phyloP scores from a whole-genome alignment of 106 monocot genomes.

The Amphibolis antarctica region DNA sequence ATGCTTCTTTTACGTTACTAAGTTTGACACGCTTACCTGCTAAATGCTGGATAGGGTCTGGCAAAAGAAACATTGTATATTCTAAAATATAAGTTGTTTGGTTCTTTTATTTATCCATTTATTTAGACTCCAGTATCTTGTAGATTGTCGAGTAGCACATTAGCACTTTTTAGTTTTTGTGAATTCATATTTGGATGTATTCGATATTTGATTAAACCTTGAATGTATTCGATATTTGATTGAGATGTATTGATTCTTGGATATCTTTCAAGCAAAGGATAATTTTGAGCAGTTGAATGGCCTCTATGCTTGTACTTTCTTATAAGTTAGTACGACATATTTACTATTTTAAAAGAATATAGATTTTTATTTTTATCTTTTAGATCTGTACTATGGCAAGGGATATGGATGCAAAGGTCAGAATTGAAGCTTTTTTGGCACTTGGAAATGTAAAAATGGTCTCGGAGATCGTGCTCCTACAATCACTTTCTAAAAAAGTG shows the following conservation, averaged over 20 bases:
- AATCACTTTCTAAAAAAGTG: conserved; percentile 79
- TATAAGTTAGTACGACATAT: too few relatives aligned
- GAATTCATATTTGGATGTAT: too few relatives aligned
- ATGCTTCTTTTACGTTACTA: background rate
- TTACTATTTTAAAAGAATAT: background rate
- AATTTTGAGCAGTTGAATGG: too few relatives aligned
- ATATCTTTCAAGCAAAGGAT: too few relatives aligned
- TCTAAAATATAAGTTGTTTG: background rate
- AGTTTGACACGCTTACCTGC: background rate
- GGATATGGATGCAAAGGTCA: conserved; percentile 76
- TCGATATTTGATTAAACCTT: too few relatives aligned
- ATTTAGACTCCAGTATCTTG: too few relatives aligned
- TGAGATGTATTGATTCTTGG: too few relatives aligned
- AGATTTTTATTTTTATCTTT: background rate
- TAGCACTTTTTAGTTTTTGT: too few relatives aligned
- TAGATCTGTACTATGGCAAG: conserved; percentile 77
- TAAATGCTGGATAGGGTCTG: background rate
- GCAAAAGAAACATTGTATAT: background rate
- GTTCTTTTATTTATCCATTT: background rate
- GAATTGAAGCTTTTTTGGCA: conserved; percentile 59
- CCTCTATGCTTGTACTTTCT: too few relatives aligned
- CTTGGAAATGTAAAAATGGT: conserved; percentile 53
- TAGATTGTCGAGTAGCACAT: too few relatives aligned
- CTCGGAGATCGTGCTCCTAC: conserved; percentile 51
- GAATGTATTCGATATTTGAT: too few relatives aligned